Evolutionary conservation across 495 filamentous ascomycete genomes (phyloP).

Genomic region (Letharia columbiana): DNA sequence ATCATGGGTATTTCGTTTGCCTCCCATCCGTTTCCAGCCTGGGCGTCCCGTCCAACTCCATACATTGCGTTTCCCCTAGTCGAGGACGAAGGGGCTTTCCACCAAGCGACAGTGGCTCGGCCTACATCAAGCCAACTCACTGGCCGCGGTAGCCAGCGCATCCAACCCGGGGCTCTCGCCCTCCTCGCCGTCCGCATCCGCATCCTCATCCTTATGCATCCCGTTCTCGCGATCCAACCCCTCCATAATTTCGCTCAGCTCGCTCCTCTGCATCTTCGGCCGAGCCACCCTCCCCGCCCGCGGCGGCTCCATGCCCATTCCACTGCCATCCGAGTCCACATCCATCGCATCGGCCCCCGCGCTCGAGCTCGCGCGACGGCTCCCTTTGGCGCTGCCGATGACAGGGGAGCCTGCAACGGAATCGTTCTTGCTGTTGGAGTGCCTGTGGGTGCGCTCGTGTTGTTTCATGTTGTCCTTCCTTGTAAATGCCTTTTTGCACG

Average conservation of each 20-base stretch:
- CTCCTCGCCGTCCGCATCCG: slow-evolving; percentile 24
- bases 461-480: slow-evolving; percentile 99
- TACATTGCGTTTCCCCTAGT: neutral
- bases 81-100: neutral
- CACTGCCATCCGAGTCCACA: slow-evolving; percentile 4
- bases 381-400: slow-evolving; percentile 1
- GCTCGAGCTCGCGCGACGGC: neutral
- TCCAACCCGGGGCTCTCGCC: slow-evolving; percentile 26
- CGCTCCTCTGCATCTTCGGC: slow-evolving; percentile 18
- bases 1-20: neutral
- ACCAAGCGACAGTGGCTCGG: neutral
- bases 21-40: neutral
- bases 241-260: slow-evolving; percentile 23
- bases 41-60: neutral
- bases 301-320: neutral
- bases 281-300: neutral
- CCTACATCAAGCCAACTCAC: slow-evolving; percentile 15
- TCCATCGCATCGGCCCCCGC: slow-evolving; percentile 14
- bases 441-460: slow-evolving; percentile 77
- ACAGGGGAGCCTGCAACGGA: slow-evolving; percentile 12
- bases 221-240: slow-evolving; percentile 10
- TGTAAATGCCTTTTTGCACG: slow-evolving; percentile 90
- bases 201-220: slow-evolving; percentile 1
- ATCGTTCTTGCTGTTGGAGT: slow-evolving; percentile 2
- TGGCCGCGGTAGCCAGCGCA: slow-evolving; percentile 24